Conservation (phyloP, 2,329 filamentous ascomycete genomes). For the Penicillium brevicompactum region DNA sequence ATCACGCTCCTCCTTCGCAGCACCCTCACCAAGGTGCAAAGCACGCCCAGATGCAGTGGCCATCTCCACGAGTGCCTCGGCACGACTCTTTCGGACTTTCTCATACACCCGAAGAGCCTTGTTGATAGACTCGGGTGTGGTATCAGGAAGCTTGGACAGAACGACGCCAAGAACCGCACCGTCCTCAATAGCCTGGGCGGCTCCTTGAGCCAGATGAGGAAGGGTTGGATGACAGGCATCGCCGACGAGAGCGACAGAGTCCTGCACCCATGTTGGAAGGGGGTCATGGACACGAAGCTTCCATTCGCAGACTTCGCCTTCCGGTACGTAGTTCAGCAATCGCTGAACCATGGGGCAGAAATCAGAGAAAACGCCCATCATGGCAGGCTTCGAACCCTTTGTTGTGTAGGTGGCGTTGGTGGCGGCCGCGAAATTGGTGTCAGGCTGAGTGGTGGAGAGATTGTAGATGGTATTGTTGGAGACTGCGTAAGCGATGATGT, state of each 20-base stretch:
- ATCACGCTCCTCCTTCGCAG: conserved; percentile 61
- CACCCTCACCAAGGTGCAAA: conserved; percentile 60
- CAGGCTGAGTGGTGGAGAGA: conserved; percentile 63
- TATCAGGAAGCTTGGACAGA: conserved; percentile 52
- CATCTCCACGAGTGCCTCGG: conserved; percentile 59
- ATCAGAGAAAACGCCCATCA: conserved; percentile 61
- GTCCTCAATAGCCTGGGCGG: conserved; percentile 67
- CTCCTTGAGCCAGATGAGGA: conserved; percentile 66
- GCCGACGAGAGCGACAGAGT: conserved; percentile 56
- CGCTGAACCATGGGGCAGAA: conserved; percentile 64
- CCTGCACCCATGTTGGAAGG: conserved; percentile 63
- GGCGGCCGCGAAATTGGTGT: conserved; percentile 61
- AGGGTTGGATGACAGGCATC: conserved; percentile 66
- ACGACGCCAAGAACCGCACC: conserved; percentile 59
- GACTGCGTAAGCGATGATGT: conserved; percentile 69
- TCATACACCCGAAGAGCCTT: conserved; percentile 60
- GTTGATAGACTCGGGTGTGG: conserved; percentile 50
- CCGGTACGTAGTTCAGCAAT: conserved; percentile 63
- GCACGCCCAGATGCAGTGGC: conserved; percentile 57
- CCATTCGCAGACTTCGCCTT: conserved; percentile 69
- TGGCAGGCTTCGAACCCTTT: conserved; percentile 60
- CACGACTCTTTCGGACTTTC: conserved; percentile 56
- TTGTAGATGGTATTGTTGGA: conserved; percentile 67
- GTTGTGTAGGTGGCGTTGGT: conserved; percentile 65
- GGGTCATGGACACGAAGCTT: conserved; percentile 64